Evolutionary conservation across 176 grass and related monocot species (phyloP).

Genomic region (Musa acuminata): DNA sequence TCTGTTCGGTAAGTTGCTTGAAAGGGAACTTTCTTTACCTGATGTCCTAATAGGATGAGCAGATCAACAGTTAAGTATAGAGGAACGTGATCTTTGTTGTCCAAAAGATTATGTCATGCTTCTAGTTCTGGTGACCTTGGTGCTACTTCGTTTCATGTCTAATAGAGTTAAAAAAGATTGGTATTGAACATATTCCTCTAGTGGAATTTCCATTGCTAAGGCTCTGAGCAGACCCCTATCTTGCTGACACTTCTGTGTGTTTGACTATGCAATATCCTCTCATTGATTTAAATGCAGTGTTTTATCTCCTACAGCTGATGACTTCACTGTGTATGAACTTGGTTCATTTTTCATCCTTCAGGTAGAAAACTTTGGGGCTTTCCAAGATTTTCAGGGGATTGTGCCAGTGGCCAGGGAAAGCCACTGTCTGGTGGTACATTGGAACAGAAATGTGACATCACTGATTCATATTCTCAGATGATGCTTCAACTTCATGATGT

Average conservation of each 20-base stretch:
- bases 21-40: too few relatives aligned
- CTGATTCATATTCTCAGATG: conserved; percentile 67
- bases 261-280: neutral
- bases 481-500: conserved; percentile 50
- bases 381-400: conserved; percentile 77
- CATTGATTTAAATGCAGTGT: neutral
- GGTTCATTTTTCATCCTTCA: conserved; percentile 19
- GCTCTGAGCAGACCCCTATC: too few relatives aligned
- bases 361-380: conserved; percentile 90
- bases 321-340: neutral
- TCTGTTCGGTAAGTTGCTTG: too few relatives aligned
- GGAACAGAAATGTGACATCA: conserved; percentile 73
- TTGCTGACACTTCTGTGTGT: too few relatives aligned
- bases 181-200: neutral
- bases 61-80: too few relatives aligned
- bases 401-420: conserved; percentile 64
- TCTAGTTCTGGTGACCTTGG: neutral
- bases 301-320: neutral
- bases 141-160: neutral
- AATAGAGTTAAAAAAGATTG: neutral
- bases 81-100: too few relatives aligned
- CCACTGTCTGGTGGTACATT: conserved; percentile 25
- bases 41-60: too few relatives aligned
- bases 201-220: neutral
- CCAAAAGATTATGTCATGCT: neutral